Evolutionary conservation across 129 eudicot genomes (phyloP), one percentile per base, ranked within the genome.

Genomic region (Artemisia argyi): DNA sequence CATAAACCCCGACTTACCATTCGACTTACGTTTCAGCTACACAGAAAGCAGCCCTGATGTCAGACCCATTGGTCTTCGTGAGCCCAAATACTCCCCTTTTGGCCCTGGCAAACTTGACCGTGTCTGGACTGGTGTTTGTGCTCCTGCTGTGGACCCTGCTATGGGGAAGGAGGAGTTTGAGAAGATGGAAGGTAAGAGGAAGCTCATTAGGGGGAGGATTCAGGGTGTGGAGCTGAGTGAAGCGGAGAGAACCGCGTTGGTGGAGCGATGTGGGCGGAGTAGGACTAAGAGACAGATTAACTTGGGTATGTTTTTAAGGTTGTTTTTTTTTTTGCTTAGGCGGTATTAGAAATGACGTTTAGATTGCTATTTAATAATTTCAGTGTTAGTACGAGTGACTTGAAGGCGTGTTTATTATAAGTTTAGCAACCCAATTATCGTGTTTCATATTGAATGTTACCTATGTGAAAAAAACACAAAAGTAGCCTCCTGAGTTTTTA

Each of bases 31-130:
- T 52, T 94, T 85, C 83, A 90, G 96, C 58, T 90, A 94, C 85
- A 90, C 98, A 3, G 98, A 94, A 68, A 78, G 84, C 77, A 79
- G 76, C 69, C 82, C 85, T 1, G 60, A 72, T 10, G 83, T 79
- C 65, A 65, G 89, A 68, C 97, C 98, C 8, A 90, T 93, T 57
- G 98, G 97, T 59, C 87, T 90, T 58, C 85, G 98, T 20, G 98
- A 84, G 82, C 98, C 98, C 4, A 87, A 82, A 63, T 93, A 89
- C 87, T 93, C 98, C 0, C 98, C 98, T 3, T 93, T 93, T 5
- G 98, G 98, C 7, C 97, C 97, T 26, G 86, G 78, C 3, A 85
- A 86, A 2, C 16, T 93, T 22, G 86, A 87, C 66, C 85, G 97
- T 66, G 85, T 26, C 0, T 91, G 97, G 97, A 91, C 93, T 1